A percentile compares a stretch with the other conserved stretches of the same genome.
These are phyloP conservation scores for Asterella californica DNA, from an alignment of 225 moss, liverwort and hornwort genomes.

Conservation along the genomic window DNA sequence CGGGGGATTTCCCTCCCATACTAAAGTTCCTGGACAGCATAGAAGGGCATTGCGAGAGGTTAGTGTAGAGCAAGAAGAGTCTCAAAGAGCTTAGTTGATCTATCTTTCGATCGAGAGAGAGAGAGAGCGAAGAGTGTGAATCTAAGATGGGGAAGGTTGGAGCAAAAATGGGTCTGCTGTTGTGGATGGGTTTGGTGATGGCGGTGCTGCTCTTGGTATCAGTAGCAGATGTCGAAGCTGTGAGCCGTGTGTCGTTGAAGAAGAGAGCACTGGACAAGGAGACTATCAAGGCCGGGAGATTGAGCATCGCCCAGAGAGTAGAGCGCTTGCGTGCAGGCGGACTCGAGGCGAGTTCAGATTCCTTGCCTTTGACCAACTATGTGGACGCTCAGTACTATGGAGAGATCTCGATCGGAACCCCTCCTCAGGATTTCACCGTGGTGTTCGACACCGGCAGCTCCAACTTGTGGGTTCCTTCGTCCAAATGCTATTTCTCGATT, in stretches of 20 bases:
- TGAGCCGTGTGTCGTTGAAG: constrained; percentile 33
- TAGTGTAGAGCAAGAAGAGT: not conserved
- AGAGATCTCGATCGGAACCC: constrained; percentile 72
- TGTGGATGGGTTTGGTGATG: constrained; percentile 1
- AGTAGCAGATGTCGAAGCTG: constrained; percentile 4
- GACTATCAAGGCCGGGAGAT: constrained; percentile 22
- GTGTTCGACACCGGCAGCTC: constrained; percentile 97
- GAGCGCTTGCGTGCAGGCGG: constrained; percentile 21
- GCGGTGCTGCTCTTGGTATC: not conserved
- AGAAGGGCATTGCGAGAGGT: not conserved
- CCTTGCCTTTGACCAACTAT: constrained; percentile 66
- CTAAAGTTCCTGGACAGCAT: not conserved
- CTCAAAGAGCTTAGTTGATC: not conserved
- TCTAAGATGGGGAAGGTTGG: constrained; percentile 9
- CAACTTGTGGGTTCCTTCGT: constrained; percentile 85
- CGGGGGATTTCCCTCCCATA: not conserved
- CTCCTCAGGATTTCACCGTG: constrained; percentile 70
- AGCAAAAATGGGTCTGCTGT: constrained; percentile 5
- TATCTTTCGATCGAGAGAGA: not conserved
- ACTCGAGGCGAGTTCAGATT: constrained; percentile 23
- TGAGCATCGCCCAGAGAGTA: constrained; percentile 19
- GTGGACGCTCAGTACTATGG: constrained; percentile 95
- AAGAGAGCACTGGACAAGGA: constrained; percentile 29
- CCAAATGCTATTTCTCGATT: constrained; percentile 78
- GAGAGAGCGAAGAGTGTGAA: not conserved